Percentiles rank a stretch among this genome's conserved stretches.
These are phyloP conservation scores for Medakamo hakoo DNA, from an alignment of 139 green algal species.

Conservation along the genomic window DNA sequence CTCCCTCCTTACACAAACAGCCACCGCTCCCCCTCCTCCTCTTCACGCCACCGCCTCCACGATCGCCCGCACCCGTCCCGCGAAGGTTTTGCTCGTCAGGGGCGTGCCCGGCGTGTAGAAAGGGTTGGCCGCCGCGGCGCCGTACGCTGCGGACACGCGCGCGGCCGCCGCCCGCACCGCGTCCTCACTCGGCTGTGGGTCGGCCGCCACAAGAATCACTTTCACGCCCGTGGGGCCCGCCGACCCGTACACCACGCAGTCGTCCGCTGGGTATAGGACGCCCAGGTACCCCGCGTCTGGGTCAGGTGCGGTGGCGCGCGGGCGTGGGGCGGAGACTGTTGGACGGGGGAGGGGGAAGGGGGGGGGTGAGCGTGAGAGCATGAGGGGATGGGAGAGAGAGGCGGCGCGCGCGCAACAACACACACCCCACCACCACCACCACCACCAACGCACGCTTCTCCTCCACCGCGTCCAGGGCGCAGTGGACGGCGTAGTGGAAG, in stretches of 20 bases:
- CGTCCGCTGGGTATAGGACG: constrained; percentile 70
- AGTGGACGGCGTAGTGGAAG: constrained; percentile 74
- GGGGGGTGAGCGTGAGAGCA: too few relatives aligned
- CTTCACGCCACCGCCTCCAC: too few relatives aligned
- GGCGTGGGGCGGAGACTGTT: not conserved
- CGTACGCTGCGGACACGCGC: constrained; percentile 44
- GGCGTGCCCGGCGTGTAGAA: constrained; percentile 43
- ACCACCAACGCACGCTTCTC: constrained; percentile 33
- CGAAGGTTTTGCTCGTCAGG: too few relatives aligned
- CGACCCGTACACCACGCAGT: constrained; percentile 58
- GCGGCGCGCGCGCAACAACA: not conserved
- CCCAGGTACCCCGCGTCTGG: constrained; percentile 48
- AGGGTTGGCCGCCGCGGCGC: constrained; percentile 57
- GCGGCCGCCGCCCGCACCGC: constrained; percentile 25
- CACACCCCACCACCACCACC: not conserved
- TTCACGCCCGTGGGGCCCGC: constrained; percentile 29
- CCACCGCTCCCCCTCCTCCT: too few relatives aligned
- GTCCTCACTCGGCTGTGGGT: constrained; percentile 29
- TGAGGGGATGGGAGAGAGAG: not conserved
- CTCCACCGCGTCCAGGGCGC: constrained; percentile 58
- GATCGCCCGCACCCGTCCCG: too few relatives aligned
- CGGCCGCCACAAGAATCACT: constrained; percentile 50
- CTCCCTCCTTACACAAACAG: too few relatives aligned
- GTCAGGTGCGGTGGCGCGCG: constrained; percentile 3
- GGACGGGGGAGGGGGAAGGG: not conserved